A percentile compares a stretch with the other conserved stretches of the same genome.
These are phyloP conservation scores for Casuarina glauca DNA, from an alignment of 306 rosid genomes.

Conservation along the genomic window DNA sequence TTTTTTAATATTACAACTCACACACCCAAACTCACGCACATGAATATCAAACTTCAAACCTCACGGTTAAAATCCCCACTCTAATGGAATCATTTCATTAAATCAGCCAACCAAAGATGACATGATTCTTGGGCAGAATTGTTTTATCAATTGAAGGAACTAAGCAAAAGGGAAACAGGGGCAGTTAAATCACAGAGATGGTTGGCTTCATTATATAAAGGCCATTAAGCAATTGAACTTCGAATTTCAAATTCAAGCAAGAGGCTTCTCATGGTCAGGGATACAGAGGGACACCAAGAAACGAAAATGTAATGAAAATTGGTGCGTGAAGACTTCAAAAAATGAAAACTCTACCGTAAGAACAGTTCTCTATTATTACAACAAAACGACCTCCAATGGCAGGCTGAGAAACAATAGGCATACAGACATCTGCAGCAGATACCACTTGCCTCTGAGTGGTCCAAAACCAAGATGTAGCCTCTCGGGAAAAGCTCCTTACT, in stretches of 20 bases:
- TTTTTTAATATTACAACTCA: too few species aligned
- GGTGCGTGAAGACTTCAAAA: not conserved
- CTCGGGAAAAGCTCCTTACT: slow-evolving; percentile 6
- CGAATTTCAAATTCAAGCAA: not conserved
- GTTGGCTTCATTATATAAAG: not conserved
- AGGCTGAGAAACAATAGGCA: not conserved
- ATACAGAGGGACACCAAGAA: not conserved
- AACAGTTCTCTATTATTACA: not conserved
- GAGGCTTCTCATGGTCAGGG: not conserved
- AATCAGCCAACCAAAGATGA: too few species aligned
- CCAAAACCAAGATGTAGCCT: slow-evolving; percentile 13
- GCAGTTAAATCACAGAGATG: too few species aligned
- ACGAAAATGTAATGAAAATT: not conserved
- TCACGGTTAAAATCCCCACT: too few species aligned
- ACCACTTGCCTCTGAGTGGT: slow-evolving; percentile 8
- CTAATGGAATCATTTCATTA: too few species aligned
- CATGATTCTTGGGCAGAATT: too few species aligned
- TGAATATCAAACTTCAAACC: too few species aligned
- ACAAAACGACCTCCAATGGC: not conserved
- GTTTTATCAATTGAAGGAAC: too few species aligned
- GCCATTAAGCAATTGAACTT: not conserved
- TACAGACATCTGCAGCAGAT: not conserved
- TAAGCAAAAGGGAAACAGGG: not conserved
- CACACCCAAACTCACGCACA: too few species aligned
- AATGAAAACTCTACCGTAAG: not conserved